These are phyloP conservation scores for Claviceps fusiformis DNA, from an alignment of 2,329 filamentous ascomycete genomes.

Conservation along the genomic window DNA sequence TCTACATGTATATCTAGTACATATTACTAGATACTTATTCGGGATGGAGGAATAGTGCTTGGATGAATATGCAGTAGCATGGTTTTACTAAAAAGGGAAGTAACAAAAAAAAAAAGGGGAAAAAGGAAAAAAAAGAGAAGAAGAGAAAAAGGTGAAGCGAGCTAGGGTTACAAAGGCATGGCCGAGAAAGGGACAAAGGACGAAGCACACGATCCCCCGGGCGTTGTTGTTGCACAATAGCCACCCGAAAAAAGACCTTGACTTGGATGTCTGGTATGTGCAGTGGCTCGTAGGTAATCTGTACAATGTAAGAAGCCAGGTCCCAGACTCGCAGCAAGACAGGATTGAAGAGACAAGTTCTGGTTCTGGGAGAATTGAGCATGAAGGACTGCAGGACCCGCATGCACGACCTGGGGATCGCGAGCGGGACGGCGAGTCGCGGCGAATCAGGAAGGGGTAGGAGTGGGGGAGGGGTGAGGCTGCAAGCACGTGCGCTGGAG, in stretches of 20 bases:
- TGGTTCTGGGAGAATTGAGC: too few relatives aligned
- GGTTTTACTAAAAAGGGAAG: background rate
- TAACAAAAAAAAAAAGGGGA: too few relatives aligned
- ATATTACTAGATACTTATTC: too few relatives aligned
- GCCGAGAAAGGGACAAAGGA: background rate
- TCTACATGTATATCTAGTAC: too few relatives aligned
- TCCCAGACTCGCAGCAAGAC: background rate
- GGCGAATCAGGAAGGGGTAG: background rate
- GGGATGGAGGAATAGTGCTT: too few relatives aligned
- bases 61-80: background rate
- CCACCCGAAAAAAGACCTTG: background rate
- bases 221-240: background rate
- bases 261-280: too few relatives aligned
- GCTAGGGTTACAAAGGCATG: background rate
- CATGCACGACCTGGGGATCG: background rate
- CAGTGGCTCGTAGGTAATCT: too few relatives aligned
- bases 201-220: background rate
- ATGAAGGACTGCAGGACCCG: background rate
- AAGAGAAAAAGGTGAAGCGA: background rate
- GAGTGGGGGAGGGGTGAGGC: too few relatives aligned
- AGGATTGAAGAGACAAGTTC: background rate
- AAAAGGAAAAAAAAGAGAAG: too few relatives aligned
- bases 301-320: too few relatives aligned
- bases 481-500: background rate
- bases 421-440: background rate